These are phyloP conservation scores for Aristolochia fimbriata DNA, from an alignment of 164 flowering plant species.

Conservation along the genomic window DNA sequence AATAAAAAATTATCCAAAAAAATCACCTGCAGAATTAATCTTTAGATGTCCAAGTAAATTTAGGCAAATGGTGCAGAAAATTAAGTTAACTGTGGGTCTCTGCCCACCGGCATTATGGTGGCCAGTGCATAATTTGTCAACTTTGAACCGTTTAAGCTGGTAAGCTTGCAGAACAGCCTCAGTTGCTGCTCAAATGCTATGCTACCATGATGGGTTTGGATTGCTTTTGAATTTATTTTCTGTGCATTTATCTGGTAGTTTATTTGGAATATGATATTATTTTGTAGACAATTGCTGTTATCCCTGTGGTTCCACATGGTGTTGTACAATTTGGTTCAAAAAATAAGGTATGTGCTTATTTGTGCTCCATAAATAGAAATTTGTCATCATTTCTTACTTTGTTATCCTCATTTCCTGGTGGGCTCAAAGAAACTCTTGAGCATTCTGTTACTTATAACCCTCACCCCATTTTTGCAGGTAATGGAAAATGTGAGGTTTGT, in stretches of 20 bases:
- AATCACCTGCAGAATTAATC: too few relatives aligned
- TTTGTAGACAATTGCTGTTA: slow-evolving; percentile 74
- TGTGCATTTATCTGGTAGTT: background rate
- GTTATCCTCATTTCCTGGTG: background rate
- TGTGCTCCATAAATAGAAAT: background rate
- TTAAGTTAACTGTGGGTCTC: too few relatives aligned
- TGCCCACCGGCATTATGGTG: too few relatives aligned
- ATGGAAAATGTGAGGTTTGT: slow-evolving; percentile 61
- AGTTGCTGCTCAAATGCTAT: too few relatives aligned
- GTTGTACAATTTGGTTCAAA: slow-evolving; percentile 81
- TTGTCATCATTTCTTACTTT: too few relatives aligned
- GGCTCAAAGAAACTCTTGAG: background rate
- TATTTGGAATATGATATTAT: background rate
- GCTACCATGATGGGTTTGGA: background rate
- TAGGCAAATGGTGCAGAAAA: too few relatives aligned
- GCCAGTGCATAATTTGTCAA: too few relatives aligned
- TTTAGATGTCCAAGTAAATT: too few relatives aligned
- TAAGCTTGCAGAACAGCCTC: too few relatives aligned
- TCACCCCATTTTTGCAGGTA: slow-evolving; percentile 42
- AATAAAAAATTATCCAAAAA: too few relatives aligned
- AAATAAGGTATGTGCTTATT: slow-evolving; percentile 33
- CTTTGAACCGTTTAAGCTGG: too few relatives aligned
- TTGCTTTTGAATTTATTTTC: background rate
- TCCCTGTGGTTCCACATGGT: slow-evolving; percentile 82
- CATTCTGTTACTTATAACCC: background rate